Percentiles rank a stretch among this genome's conserved stretches.
Evolutionary conservation across 768 basidiomycete genomes (phyloP).

Genomic region (Terana coerulea): DNA sequence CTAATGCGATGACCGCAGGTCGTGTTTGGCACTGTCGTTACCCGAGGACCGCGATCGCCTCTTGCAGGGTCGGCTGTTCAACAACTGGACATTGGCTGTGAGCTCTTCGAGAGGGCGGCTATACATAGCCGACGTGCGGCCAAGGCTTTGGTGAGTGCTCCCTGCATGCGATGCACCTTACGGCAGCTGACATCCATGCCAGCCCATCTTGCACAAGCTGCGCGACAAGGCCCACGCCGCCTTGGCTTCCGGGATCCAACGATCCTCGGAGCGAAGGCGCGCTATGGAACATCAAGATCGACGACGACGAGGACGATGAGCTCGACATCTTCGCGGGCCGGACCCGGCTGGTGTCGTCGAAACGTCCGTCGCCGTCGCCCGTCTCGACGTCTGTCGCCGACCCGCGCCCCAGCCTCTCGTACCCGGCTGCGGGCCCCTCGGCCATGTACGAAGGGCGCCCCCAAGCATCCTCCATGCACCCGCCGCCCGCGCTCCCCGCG

Average conservation of each 20-base stretch:
- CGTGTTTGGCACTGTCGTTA: conserved; percentile 77
- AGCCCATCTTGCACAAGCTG: conserved; percentile 60
- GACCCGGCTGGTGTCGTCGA: conserved; percentile 55
- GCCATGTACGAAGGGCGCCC: not conserved
- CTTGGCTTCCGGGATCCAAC: conserved; percentile 37
- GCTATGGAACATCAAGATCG: conserved; percentile 50
- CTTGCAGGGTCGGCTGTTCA: conserved; percentile 63
- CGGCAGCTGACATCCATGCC: not conserved
- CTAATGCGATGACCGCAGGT: conserved; percentile 51
- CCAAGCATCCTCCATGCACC: not conserved
- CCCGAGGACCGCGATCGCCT: conserved; percentile 64
- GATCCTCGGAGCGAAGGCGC: conserved; percentile 36
- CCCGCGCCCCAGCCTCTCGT: not conserved
- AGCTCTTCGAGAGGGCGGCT: conserved; percentile 63
- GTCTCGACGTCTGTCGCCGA: conserved; percentile 1
- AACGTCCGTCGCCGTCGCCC: conserved; percentile 28
- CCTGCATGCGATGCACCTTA: not conserved
- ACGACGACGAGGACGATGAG: conserved; percentile 59
- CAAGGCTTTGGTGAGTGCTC: conserved; percentile 53
- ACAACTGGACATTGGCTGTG: conserved; percentile 64
- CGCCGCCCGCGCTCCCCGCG: not conserved
- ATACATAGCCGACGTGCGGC: conserved; percentile 55
- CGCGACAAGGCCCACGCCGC: conserved; percentile 65
- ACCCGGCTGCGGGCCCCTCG: not conserved
- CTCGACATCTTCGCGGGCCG: conserved; percentile 67